These are phyloP conservation scores for Pyropia haitanensis DNA, from an alignment of 23 red algal genomes.

Conservation along the genomic window DNA sequence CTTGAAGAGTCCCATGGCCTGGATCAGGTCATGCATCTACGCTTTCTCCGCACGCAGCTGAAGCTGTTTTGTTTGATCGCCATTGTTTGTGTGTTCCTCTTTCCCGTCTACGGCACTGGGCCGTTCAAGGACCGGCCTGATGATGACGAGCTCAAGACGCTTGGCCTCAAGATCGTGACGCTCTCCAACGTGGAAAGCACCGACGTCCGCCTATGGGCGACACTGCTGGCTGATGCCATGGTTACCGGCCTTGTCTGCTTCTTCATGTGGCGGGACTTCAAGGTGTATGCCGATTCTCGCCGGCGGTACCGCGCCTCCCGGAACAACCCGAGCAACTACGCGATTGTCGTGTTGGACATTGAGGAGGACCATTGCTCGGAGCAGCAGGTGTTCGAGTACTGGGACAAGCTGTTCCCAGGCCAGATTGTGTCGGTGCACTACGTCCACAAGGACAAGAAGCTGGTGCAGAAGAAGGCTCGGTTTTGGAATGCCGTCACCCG, in stretches of 20 bases:
- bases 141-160: slow-evolving; percentile 1
- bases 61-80: slow-evolving; percentile 7
- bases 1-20: slow-evolving; percentile 39
- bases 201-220: slow-evolving; percentile 34
- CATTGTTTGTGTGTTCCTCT: slow-evolving; percentile 9
- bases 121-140: slow-evolving; percentile 16
- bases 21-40: slow-evolving; percentile 31
- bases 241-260: slow-evolving; percentile 10
- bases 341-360: slow-evolving; percentile 43
- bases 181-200: slow-evolving; percentile 21
- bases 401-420: slow-evolving; percentile 43
- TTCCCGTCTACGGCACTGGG: slow-evolving; percentile 32
- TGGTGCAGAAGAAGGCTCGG: slow-evolving; percentile 22
- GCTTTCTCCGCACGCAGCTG: slow-evolving; percentile 34
- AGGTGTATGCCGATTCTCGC: slow-evolving; percentile 19
- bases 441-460: slow-evolving; percentile 15
- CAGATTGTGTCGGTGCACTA: slow-evolving; percentile 22
- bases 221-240: slow-evolving; percentile 14
- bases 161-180: slow-evolving; percentile 37
- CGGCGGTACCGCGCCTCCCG: slow-evolving; percentile 24
- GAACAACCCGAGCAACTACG: slow-evolving; percentile 37
- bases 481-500: slow-evolving; percentile 44
- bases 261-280: slow-evolving; percentile 10
- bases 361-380: slow-evolving; percentile 14
- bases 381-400: slow-evolving; percentile 31